Evolutionary conservation across 192 early-diverging fungal genomes (phyloP), one percentile per base, ranked within the genome.

Genomic region (Endogone sp.): DNA sequence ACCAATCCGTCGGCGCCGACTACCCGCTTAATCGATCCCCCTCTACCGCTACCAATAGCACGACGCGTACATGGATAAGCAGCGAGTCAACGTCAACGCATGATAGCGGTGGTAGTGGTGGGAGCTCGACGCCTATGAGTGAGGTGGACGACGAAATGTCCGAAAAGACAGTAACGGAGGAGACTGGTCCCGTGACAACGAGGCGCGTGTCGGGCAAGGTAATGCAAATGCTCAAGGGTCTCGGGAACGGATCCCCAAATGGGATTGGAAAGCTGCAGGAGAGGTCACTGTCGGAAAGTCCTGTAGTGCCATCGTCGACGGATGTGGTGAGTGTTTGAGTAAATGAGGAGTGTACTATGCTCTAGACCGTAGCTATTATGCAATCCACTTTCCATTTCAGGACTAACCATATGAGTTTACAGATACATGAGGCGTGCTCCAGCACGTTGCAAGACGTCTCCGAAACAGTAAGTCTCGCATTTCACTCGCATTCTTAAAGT

Each of bases 1-100:
- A 13, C n/a, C 55, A n/a, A 56, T 56, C 55, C 55, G 11, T 28
- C 59, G 27, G 59, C 27, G 22, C 24, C 22, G 59, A 60, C 22
- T 22, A 60, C 27, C 59, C 22, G 27, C 59, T 60, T 21, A 11
- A 60, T 22, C 59, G 59, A 0, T 60, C 59, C 9, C 0, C 59
- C 22, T 60, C 59, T 6, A 16, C 24, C 27, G 22, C 9, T 6
- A 49, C 37, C 37, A 16, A 49, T 22, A 60, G 59, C 59, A 60
- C 59, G 4, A 28, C 27, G 22, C 59, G 59, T 10, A 60, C 59
- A 28, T 60, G 59, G 59, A 28, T 60, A 21, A 60, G 59, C 22
- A 60, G 1, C 59, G 59, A 60, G 9, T 26, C 59, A 60, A 60
- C 59, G 21, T 60, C 59, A 22, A 60, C 59, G 24, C 22, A 60